These are phyloP conservation scores for Cicer arietinum DNA, from an alignment of 306 rosid genomes.

Conservation along the genomic window DNA sequence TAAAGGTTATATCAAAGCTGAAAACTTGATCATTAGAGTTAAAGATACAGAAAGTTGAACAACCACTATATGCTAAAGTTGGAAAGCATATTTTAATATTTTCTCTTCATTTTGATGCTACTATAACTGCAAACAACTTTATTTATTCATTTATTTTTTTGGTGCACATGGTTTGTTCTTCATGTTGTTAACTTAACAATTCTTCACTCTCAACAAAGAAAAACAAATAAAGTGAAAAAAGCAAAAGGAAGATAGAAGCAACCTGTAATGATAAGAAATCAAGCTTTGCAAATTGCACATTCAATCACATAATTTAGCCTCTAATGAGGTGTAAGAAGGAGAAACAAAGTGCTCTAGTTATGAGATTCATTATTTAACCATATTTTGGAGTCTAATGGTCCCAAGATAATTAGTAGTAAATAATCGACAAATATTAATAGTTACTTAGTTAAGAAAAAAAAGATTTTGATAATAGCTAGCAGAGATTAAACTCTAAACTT, in stretches of 20 bases:
- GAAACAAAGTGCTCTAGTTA: conserved; percentile 49
- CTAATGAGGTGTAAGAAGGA: conserved; percentile 48
- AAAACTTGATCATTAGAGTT: conserved; percentile 38
- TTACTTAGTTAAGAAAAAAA: too few relatives aligned
- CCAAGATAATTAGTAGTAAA: too few relatives aligned
- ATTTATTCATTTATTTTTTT: conserved; percentile 19
- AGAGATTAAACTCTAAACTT: too few relatives aligned
- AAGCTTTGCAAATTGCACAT: conserved; percentile 44
- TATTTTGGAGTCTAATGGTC: conserved; percentile 1
- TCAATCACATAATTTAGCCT: conserved; percentile 36
- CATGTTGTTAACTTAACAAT: conserved; percentile 39
- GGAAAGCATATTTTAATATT: conserved; percentile 17
- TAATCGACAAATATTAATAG: too few relatives aligned
- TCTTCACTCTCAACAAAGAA: not conserved
- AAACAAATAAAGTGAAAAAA: conserved; percentile 41
- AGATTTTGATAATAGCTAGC: too few relatives aligned
- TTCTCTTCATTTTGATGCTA: conserved; percentile 35
- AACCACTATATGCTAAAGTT: conserved; percentile 41
- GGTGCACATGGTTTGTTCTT: conserved; percentile 43
- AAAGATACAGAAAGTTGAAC: conserved; percentile 38
- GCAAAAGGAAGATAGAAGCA: conserved; percentile 40
- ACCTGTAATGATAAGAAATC: conserved; percentile 45
- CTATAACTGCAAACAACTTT: conserved; percentile 40
- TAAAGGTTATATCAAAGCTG: conserved; percentile 14
- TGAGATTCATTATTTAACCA: conserved; percentile 46